These are phyloP conservation scores for Blumeria hordei DNA, from an alignment of 2,329 filamentous ascomycete genomes.

Conservation along the genomic window DNA sequence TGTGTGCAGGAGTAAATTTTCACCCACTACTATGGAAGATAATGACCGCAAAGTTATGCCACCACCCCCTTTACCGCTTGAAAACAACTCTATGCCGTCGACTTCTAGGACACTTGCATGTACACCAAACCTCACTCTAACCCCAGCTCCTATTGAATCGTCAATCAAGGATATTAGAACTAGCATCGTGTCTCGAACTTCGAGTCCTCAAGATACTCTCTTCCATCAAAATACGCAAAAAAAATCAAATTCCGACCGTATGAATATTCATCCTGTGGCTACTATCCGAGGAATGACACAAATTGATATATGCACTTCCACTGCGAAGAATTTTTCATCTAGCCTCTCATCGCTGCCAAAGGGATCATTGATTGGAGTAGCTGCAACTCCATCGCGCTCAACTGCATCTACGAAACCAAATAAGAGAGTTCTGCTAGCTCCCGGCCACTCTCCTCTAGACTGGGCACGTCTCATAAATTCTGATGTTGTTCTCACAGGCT, in stretches of 20 bases:
- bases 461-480: conserved; percentile 59
- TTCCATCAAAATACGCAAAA: too few relatives aligned
- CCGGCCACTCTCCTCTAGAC: conserved; percentile 83
- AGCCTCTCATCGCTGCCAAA: conserved; percentile 18
- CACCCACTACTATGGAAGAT: not conserved
- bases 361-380: conserved; percentile 22
- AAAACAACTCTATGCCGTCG: conserved; percentile 6
- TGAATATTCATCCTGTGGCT: too few relatives aligned
- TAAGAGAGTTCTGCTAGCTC: conserved; percentile 57
- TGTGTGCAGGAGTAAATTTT: too few relatives aligned
- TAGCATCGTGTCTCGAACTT: too few relatives aligned
- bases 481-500: conserved; percentile 39
- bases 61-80: conserved; percentile 13
- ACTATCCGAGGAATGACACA: too few relatives aligned
- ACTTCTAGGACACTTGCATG: conserved; percentile 12
- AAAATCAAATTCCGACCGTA: too few relatives aligned
- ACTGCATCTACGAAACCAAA: conserved; percentile 29
- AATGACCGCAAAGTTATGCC: conserved; percentile 18
- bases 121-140: conserved; percentile 5
- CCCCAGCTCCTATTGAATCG: conserved; percentile 1
- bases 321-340: conserved; percentile 6
- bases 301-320: not conserved
- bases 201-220: too few relatives aligned
- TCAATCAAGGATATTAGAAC: not conserved
- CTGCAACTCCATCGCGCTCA: conserved; percentile 29